phyloP scores from a whole-genome alignment of 495 filamentous ascomycete species.

The Tirmania nivea region DNA sequence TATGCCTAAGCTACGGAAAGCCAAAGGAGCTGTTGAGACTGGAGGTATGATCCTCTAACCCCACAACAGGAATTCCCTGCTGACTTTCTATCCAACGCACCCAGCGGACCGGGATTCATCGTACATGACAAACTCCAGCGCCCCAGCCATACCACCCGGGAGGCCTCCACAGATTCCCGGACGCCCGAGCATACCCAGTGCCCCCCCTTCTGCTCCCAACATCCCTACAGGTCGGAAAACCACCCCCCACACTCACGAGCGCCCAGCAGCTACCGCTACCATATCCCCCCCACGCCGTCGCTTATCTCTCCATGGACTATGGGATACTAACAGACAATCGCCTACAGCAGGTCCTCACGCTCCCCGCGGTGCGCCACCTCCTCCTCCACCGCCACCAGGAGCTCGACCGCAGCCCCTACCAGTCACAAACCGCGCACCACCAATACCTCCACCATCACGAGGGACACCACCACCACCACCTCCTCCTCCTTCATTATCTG shows the following conservation, averaged over 20 bases:
- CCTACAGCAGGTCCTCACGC: conserved; percentile 22
- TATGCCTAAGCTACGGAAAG: conserved; percentile 83
- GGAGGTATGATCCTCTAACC: conserved; percentile 31
- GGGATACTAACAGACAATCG: background rate
- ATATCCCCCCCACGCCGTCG: conserved; percentile 20
- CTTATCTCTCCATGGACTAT: conserved; percentile 22
- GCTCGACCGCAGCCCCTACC: conserved; percentile 31
- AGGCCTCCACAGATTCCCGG: conserved; percentile 32
- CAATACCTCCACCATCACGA: conserved; percentile 26
- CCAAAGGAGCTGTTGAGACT: conserved; percentile 67
- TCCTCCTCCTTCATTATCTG: conserved; percentile 22
- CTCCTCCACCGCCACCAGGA: conserved; percentile 20
- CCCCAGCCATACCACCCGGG: background rate
- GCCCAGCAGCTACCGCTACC: no score
- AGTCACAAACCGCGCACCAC: conserved; percentile 23
- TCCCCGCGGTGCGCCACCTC: conserved; percentile 22
- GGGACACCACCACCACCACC: conserved; percentile 28
- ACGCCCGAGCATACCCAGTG: conserved; percentile 22
- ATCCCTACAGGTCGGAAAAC: conserved; percentile 19
- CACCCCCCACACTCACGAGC: conserved; percentile 1
- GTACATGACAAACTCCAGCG: conserved; percentile 39
- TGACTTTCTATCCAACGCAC: conserved; percentile 12
- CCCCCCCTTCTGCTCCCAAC: conserved; percentile 22
- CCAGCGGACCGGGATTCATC: conserved; percentile 48
- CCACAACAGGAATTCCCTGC: background rate